Base-by-base conservation (phyloP, 2,329 filamentous ascomycete species). In the Blastomyces percursus region DNA sequence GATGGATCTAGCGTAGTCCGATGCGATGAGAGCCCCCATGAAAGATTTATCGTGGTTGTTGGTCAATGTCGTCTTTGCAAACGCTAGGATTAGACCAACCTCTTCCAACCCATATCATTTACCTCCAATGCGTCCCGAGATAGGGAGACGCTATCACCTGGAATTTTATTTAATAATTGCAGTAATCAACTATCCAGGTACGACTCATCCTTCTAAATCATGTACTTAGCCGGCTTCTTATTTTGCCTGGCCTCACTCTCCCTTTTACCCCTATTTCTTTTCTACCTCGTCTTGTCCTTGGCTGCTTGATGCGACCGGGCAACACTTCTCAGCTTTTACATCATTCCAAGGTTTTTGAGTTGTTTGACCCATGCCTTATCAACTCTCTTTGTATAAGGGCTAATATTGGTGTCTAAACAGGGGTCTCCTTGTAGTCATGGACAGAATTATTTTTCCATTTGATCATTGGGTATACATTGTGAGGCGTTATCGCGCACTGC, bases 41-140 rank as follows among this genome's bases (percentile, higher is more conserved):
- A 90, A 72, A 81, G 87, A 66, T 90, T 87, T 69, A 90, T 91
- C 68, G 82, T 90, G 52, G 76, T 87, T 35, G 83, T 85, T 12
- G 86, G 86, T 62, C 82, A 81, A 69, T 89, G 83, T 67, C 79
- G 80, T 32, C 74, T 85, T 40, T 86, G 83, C 65, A 68, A 67
- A 46, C 69, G 70, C 44, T 74, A 65, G 51, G 16, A 8, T 32
- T 35, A 40, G 19, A 59, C 27, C 14, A 38, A 3, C 35, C 8
- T 12, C 2, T 48, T 48, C 27, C 19, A 12, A 12, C 7, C 24
- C 24, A 19, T 11, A 21, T 48, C 8, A 21, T 32, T 32, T 16
- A 27, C 57, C 16, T 59, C 42, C 16, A 21, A n/a, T 48, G 27
- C 6, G 14, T 35, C 3, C 19, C 4, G 40, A n/a, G 57, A 16